Base-by-base conservation (phyloP, 202 grass and related monocot genomes). In the Eragrostis tef region DNA sequence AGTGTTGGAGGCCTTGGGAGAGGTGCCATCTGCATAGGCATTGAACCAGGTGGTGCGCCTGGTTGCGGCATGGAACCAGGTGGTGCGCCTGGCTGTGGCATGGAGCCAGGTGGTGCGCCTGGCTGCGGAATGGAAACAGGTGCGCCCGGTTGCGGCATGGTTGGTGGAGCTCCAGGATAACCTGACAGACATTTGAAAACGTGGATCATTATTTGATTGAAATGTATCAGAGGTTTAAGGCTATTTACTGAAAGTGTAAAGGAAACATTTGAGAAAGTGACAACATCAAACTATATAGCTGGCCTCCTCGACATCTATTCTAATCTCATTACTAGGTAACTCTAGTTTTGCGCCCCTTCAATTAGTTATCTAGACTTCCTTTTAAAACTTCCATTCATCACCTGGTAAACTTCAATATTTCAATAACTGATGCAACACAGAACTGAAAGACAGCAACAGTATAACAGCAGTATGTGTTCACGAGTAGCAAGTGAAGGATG, bases 1-100 rank as follows among this genome's bases (percentile, higher is more conserved):
- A 94, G 66, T 11, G 74, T 85, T 19, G 86, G 86, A 36, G 89
- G 92, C 78, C 89, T 85, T 26, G 92, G 92, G 24, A 91, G 89
- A 27, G 77, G 82, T 15, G 81, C 71, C 61, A 88, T 78, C 79
- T 87, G 86, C 83, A 91, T 91, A 5, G 84, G 86, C 80, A 90
- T 64, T 0, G 86, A 86, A 51, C 85, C 91, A 70, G 86, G 85
- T 25, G 88, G 82, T 2, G 17, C 82, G 0, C 53, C 74, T 15
- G 51, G 17, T 44, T 74, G 91, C 7, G 81, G 86, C 81, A 91
- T 66, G 0, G 86, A 87, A 56, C 86, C 91, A 71, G 86, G 86
- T 29, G 88, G 83, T 0, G 12, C 79, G 0, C 47, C 70, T n/a
- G 43, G 16, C 48, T 74, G 90, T 0, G 83, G 86, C 80, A 90